Conservation (phyloP, 2,329 filamentous ascomycete species). For the Calonectria fujianensis region DNA sequence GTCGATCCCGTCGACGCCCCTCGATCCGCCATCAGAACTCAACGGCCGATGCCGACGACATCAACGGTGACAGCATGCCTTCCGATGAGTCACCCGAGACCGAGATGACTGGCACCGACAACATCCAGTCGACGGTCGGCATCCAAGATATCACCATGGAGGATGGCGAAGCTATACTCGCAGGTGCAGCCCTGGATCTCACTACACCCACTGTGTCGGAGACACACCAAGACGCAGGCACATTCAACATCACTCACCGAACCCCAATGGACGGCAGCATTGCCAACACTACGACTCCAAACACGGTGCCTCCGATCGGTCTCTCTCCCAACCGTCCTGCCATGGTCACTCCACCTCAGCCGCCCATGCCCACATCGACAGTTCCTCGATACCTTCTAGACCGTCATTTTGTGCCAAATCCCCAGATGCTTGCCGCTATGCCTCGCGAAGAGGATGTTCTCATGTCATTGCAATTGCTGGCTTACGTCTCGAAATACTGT, state of each 20-base stretch:
- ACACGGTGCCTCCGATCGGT: constrained; percentile 79
- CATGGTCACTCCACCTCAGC: constrained; percentile 82
- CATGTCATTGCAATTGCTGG: constrained; percentile 97
- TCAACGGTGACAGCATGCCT: constrained; percentile 86
- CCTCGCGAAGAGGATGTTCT: constrained; percentile 97
- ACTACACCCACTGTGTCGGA: constrained; percentile 88
- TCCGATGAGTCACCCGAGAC: constrained; percentile 86
- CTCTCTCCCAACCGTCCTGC: constrained; percentile 84
- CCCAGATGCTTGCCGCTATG: constrained; percentile 90
- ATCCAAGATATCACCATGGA: constrained; percentile 89
- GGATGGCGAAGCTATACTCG: constrained; percentile 86
- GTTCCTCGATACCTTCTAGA: constrained; percentile 89
- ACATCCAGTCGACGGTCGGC: constrained; percentile 87
- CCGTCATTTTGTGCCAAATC: constrained; percentile 79
- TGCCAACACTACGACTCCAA: constrained; percentile 81
- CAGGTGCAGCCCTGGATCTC: constrained; percentile 83
- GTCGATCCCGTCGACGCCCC: constrained; percentile 80
- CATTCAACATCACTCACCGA: constrained; percentile 95
- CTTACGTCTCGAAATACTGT: constrained; percentile 99
- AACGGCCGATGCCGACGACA: constrained; percentile 91
- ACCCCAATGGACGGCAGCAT: constrained; percentile 90
- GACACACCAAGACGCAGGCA: constrained; percentile 85
- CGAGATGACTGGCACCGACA: constrained; percentile 86
- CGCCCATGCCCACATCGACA: constrained; percentile 81
- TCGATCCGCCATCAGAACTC: constrained; percentile 94